phyloP scores from a whole-genome alignment of 331 rosid genomes.

The Malus hybrid region DNA sequence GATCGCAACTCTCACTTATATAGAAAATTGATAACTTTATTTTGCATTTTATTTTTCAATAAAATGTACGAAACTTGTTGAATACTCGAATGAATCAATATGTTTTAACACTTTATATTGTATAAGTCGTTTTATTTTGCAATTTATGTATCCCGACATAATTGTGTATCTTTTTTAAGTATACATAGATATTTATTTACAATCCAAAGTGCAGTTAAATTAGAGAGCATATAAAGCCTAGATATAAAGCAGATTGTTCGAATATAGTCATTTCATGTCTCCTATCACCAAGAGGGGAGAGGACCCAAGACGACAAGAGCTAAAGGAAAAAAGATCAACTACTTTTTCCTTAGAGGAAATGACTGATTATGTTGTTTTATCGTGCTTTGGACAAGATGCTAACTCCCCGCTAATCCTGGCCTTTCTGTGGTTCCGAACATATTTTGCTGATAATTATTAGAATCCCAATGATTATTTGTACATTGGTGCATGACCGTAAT shows the following conservation, averaged over 20 bases:
- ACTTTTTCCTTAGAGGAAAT: background rate
- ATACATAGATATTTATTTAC: too few species aligned
- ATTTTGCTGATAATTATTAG: conserved; percentile 22
- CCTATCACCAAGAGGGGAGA: too few species aligned
- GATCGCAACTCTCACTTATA: too few species aligned
- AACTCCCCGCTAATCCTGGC: conserved; percentile 16
- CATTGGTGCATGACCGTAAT: conserved; percentile 45
- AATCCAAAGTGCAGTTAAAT: background rate
- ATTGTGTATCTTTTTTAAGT: too few species aligned
- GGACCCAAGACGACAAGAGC: conserved; percentile 10
- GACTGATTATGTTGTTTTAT: background rate
- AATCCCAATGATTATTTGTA: conserved; percentile 23
- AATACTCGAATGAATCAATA: too few species aligned
- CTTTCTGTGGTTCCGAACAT: conserved; percentile 11
- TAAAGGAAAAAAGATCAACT: background rate
- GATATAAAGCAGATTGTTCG: background rate
- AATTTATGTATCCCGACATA: too few species aligned
- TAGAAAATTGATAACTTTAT: too few species aligned
- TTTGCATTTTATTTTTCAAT: too few species aligned
- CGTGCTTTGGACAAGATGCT: conserved; percentile 14
- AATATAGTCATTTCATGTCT: background rate
- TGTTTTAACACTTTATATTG: too few species aligned
- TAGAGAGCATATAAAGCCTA: background rate
- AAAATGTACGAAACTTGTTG: too few species aligned
- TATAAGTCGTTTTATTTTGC: too few species aligned